Evolutionary conservation across 202 grass and related monocot genomes (phyloP), one percentile per base, ranked within the genome.

Genomic region (Hordeum pubiflorum): DNA sequence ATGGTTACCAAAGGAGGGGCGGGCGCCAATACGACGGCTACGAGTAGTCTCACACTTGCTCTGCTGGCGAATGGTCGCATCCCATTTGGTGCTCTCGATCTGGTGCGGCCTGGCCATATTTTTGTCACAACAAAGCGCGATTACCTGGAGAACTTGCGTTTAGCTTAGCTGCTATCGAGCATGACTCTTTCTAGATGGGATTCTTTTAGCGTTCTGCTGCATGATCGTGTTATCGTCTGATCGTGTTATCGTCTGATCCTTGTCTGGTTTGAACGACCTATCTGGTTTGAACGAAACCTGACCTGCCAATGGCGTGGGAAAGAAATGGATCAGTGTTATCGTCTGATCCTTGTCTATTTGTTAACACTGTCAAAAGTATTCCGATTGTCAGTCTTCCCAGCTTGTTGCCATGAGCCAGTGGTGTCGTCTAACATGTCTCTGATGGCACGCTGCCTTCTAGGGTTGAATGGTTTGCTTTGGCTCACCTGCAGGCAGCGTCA

Each of bases 11-110:
- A 77, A 74, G 69, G 79, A 89, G 67, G 77, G 85, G 79, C 26
- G 75, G 86, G 58, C 87, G 69, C 33, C 84, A 77, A 69, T 89
- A 89, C 44, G 86, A 91, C 4, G 64, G 71, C 75, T 90, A 74
- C 40, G 74, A 88, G 22, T 84, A 81, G 56, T 77, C 57, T 24
- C 0, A 15, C 85, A 39, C 7, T 26, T 79, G 46, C 40, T 81
- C 63, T 69, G 72, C 75, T 77, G 59, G 67, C 65, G 74, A 82
- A 74, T 59, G 64, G 74, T 64, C 38, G 11, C 55, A 37, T 52
- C 76, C 50, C 73, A 26, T 82, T 59, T 59, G 59, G 52, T 58
- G 57, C 63, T 86, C 43, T 74, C 63, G 32, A 76, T 66, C 78
- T 86, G 79, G 63, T 81, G 70, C 41, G 74, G 78, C 54, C 34